Conservation (phyloP, 345 rosid species). For the Linum tenue region DNA sequence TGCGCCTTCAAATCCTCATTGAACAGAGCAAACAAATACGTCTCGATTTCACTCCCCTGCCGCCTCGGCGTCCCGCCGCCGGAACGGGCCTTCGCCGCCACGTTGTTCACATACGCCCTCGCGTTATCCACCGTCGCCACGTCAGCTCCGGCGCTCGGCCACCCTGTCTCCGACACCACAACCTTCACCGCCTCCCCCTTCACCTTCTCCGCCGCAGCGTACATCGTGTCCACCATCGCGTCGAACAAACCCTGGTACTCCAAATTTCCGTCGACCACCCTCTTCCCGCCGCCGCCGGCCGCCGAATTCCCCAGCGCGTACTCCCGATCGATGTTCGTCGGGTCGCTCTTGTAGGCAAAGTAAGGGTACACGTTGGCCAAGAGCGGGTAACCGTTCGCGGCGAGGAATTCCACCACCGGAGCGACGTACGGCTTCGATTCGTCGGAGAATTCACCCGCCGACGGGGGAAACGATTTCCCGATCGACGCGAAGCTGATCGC, state of each 20-base stretch:
- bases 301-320: background rate
- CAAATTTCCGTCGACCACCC: background rate
- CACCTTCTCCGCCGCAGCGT: constrained; percentile 15
- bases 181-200: constrained; percentile 2
- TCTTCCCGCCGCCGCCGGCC: background rate
- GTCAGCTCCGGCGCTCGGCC: constrained; percentile 18
- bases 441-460: constrained; percentile 3
- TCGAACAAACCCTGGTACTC: constrained; percentile 15
- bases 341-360: constrained; percentile 7
- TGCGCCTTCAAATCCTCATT: background rate
- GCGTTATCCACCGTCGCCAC: background rate
- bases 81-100: background rate
- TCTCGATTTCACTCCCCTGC: background rate
- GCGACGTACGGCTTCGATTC: background rate
- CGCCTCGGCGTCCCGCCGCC: background rate
- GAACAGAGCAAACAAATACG: background rate
- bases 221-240: constrained; percentile 12
- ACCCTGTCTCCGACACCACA: constrained; percentile 8
- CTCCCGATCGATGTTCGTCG: background rate
- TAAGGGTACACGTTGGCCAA: constrained; percentile 15
- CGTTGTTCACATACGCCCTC: background rate
- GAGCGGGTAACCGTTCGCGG: constrained; percentile 8
- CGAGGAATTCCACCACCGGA: constrained; percentile 2
- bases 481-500: background rate
- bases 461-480: background rate